These are phyloP conservation scores for Verticillium klebahnii DNA, from an alignment of 2,329 filamentous ascomycete genomes.

Conservation along the genomic window DNA sequence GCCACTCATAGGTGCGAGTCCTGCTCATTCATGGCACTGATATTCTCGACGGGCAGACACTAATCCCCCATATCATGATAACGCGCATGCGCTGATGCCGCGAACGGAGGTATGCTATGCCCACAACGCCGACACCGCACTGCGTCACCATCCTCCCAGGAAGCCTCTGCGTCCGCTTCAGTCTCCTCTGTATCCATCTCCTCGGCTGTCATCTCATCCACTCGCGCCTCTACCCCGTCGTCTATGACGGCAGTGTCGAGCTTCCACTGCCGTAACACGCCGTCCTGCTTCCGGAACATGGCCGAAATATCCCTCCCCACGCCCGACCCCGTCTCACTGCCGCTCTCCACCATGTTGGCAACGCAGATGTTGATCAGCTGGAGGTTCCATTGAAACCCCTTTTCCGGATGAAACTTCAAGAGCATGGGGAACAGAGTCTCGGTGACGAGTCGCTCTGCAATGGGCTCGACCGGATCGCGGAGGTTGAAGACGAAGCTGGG, in stretches of 20 bases:
- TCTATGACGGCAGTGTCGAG: slow-evolving; percentile 31
- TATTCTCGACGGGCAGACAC: neutral
- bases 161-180: slow-evolving; percentile 23
- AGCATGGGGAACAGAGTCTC: slow-evolving; percentile 70
- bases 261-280: slow-evolving; percentile 63
- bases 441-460: slow-evolving; percentile 65
- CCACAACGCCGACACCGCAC: slow-evolving; percentile 44
- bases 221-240: slow-evolving; percentile 7
- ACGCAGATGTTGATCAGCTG: slow-evolving; percentile 83
- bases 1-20: no score
- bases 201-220: slow-evolving; percentile 13
- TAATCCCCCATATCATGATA: slow-evolving; percentile 38
- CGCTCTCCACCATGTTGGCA: slow-evolving; percentile 70
- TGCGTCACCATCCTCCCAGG: slow-evolving; percentile 17
- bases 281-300: slow-evolving; percentile 78
- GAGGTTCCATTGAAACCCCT: slow-evolving; percentile 66
- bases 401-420: slow-evolving; percentile 65
- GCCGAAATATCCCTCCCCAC: slow-evolving; percentile 71
- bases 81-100: slow-evolving; percentile 50
- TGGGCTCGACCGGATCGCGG: slow-evolving; percentile 48
- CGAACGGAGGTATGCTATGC: slow-evolving; percentile 51
- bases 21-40: no score
- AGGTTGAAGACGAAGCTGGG: slow-evolving; percentile 70
- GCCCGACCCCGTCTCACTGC: slow-evolving; percentile 43
- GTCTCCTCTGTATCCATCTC: slow-evolving; percentile 21